Evolutionary conservation across 2,329 filamentous ascomycete genomes (phyloP).

Genomic region (Aspergillaceae sp.): DNA sequence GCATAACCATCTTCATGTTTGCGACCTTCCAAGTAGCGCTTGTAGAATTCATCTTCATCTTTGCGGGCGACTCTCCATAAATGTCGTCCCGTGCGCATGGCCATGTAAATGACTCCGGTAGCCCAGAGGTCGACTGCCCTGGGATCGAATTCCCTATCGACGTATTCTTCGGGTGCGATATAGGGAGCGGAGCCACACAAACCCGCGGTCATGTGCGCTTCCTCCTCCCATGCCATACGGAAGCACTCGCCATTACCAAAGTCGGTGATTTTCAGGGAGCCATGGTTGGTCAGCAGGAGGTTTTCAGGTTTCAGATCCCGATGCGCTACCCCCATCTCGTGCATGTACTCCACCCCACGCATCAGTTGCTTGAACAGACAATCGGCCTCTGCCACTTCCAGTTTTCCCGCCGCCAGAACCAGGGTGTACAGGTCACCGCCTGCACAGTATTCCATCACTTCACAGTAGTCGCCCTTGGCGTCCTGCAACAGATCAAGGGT

Average conservation of each 20-base stretch:
- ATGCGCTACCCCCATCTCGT: slow-evolving; percentile 98
- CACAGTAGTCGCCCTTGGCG: slow-evolving; percentile 93
- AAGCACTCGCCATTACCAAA: slow-evolving; percentile 99
- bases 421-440: slow-evolving; percentile 93
- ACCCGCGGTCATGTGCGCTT: slow-evolving; percentile 95
- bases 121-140: slow-evolving; percentile 98
- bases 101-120: slow-evolving; percentile 98
- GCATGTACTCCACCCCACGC: slow-evolving; percentile 97
- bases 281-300: slow-evolving; percentile 81
- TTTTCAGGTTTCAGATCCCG: slow-evolving; percentile 97
- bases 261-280: slow-evolving; percentile 92
- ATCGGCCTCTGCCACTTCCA: slow-evolving; percentile 82
- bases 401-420: slow-evolving; percentile 80
- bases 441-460: slow-evolving; percentile 98
- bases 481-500: slow-evolving; percentile 93
- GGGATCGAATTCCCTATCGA: slow-evolving; percentile 91
- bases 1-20: slow-evolving; percentile 93
- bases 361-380: slow-evolving; percentile 99
- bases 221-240: slow-evolving; percentile 98
- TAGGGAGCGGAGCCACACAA: slow-evolving; percentile 95
- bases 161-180: slow-evolving; percentile 94
- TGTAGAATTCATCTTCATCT: slow-evolving; percentile 96
- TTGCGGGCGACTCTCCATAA: slow-evolving; percentile 95
- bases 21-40: slow-evolving; percentile 83
- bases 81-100: slow-evolving; percentile 92